Base-by-base conservation (phyloP, 2,329 filamentous ascomycete genomes). In the Colletotrichum incanum region DNA sequence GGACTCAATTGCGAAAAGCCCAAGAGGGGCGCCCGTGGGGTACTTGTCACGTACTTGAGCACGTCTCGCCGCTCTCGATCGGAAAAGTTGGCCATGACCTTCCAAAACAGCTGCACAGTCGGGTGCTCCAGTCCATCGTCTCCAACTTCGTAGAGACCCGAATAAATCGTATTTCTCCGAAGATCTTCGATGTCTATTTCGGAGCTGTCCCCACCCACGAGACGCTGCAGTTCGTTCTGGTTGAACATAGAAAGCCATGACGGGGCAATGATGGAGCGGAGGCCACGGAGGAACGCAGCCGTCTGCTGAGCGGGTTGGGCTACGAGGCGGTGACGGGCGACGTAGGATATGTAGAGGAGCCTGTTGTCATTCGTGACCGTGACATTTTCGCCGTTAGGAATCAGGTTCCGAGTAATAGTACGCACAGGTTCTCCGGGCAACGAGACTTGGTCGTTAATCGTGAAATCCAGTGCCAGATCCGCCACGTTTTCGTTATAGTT, bases 171-270 rank as follows among this genome's bases (percentile, higher is more conserved):
- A 82, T 98, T 93, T 65, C 86, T 87, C 31, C 95, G 91, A 50
- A 98, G 87, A 80, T 99, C 96, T 37, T 93, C 90, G 45, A 99
- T 88, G 78, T 98, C 93, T 71, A 99, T 97, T 73, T 94, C 92
- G 12, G 92, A 92, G 37, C 91, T 92, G 76, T 97, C 95, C 54
- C 96, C 96, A 65, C 95, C 94, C 20, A 99, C 93, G 7, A 99
- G 91, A 1, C 94, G 96, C 83, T 98, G 96, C 5, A 99, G 88
- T 81, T 99, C 96, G 3, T 91, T 91, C 80, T 98, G 96, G 81
- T 99, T 99, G 86, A 99, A 99, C 96, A 99, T 98, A 77, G 93
- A 95, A 5, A 99, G 88, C 96, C 96, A 99, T 4, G 91, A 90
- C 0, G 96, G 95, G 71, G 95, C 93, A 75, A 99, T 96, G 79